Evolutionary conservation across 2,329 filamentous ascomycete genomes (phyloP).

Genomic region (Chalaropsis thielavioides): DNA sequence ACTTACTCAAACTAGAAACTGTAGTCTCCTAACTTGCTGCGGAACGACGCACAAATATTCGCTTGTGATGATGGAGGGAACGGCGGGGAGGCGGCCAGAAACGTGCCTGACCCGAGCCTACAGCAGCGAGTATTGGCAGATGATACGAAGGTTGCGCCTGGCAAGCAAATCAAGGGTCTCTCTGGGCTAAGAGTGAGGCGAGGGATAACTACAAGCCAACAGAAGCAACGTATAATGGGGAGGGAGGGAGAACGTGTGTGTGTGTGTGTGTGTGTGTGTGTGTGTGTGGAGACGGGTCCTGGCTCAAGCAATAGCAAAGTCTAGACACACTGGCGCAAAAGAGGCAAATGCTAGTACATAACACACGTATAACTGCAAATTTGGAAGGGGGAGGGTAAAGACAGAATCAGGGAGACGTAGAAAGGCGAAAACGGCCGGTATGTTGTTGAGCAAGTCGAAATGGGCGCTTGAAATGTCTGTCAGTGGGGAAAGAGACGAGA

Average conservation of each 20-base stretch:
- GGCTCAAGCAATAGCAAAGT: neutral
- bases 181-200: neutral
- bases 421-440: neutral
- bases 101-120: neutral
- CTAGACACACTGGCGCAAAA: neutral
- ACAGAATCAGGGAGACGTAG: neutral
- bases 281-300: neutral
- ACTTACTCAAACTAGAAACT: neutral
- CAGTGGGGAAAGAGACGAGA: neutral
- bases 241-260: neutral
- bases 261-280: neutral
- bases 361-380: neutral
- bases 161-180: neutral
- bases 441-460: neutral
- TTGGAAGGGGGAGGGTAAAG: neutral
- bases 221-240: neutral
- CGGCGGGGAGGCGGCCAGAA: neutral
- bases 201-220: neutral
- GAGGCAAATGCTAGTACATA: neutral
- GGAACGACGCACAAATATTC: neutral
- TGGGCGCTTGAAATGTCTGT: neutral
- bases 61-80: neutral
- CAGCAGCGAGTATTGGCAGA: neutral
- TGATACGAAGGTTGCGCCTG: neutral
- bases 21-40: neutral